Conservation (phyloP, 768 basidiomycete species). For the Grammothele lineata region DNA sequence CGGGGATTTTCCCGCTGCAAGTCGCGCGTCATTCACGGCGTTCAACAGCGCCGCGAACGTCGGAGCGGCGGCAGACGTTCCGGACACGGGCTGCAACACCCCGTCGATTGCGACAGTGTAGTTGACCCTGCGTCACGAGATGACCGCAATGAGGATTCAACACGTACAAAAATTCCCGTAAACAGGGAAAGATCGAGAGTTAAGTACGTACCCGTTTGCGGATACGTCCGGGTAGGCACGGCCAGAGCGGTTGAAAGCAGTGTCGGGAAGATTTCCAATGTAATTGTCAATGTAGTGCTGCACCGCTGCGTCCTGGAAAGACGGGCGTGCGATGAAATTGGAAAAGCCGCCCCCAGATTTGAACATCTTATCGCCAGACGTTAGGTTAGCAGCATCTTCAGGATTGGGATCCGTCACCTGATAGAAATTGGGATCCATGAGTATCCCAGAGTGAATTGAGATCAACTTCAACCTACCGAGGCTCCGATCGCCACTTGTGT, state of each 20-base stretch:
- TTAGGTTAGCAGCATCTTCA: constrained; percentile 29
- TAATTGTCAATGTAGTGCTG: constrained; percentile 24
- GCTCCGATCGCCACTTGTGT: constrained; percentile 30
- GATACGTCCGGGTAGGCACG: constrained; percentile 28
- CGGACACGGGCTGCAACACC: background rate
- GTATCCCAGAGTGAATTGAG: too few relatives aligned
- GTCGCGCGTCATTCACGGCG: constrained; percentile 32
- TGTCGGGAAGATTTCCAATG: constrained; percentile 27
- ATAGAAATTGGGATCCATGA: too few relatives aligned
- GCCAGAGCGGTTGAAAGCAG: constrained; percentile 30
- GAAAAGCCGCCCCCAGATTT: constrained; percentile 37
- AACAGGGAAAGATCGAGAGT: too few relatives aligned
- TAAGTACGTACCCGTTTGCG: constrained; percentile 26
- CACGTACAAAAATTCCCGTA: too few relatives aligned
- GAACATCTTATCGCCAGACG: constrained; percentile 24
- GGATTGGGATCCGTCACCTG: too few relatives aligned
- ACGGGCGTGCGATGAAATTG: constrained; percentile 36
- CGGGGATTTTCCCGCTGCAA: constrained; percentile 27
- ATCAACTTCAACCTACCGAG: constrained; percentile 22
- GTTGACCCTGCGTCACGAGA: background rate
- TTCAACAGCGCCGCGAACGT: constrained; percentile 29
- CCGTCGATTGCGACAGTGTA: background rate
- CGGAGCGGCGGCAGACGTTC: constrained; percentile 31
- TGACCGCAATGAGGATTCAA: constrained; percentile 6
- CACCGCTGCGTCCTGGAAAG: constrained; percentile 29